These are phyloP conservation scores for Hamigera avellanea DNA, from an alignment of 495 filamentous ascomycete genomes.

Conservation along the genomic window DNA sequence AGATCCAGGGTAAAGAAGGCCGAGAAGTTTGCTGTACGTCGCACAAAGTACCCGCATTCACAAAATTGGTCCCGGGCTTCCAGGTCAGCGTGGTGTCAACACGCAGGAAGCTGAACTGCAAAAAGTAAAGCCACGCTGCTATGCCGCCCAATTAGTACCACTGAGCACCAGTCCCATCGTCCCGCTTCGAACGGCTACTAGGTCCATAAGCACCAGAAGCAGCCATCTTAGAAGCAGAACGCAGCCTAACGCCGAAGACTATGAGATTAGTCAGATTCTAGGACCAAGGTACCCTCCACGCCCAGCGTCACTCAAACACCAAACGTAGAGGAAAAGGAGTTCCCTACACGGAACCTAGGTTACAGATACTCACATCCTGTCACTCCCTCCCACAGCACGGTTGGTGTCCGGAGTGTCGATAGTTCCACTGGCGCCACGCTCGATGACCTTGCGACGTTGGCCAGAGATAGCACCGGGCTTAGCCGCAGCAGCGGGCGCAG, in stretches of 20 bases:
- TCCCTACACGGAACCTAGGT: slow-evolving; percentile 90
- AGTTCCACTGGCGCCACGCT: slow-evolving; percentile 52
- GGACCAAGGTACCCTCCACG: slow-evolving; percentile 59
- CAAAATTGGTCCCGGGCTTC: slow-evolving; percentile 20
- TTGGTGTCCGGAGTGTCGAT: slow-evolving; percentile 75
- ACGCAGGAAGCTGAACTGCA: slow-evolving; percentile 18
- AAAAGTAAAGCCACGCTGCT: slow-evolving; percentile 16
- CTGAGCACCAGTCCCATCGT: slow-evolving; percentile 46
- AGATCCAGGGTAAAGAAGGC: slow-evolving; percentile 1
- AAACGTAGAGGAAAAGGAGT: slow-evolving; percentile 65
- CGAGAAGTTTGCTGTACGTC: too few species aligned
- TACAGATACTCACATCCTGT: slow-evolving; percentile 96
- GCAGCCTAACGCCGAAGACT: slow-evolving; percentile 90
- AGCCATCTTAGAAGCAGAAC: slow-evolving; percentile 83
- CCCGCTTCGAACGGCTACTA: slow-evolving; percentile 68
- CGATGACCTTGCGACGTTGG: slow-evolving; percentile 76
- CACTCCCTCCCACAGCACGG: slow-evolving; percentile 82
- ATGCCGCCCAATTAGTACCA: slow-evolving; percentile 47
- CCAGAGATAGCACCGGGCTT: slow-evolving; percentile 64
- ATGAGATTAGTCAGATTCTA: slow-evolving; percentile 72
- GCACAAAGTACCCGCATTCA: neutral
- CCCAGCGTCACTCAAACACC: slow-evolving; percentile 69
- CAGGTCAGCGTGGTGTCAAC: slow-evolving; percentile 18
- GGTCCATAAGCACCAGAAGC: slow-evolving; percentile 52
- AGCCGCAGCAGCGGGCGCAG: slow-evolving; percentile 41